Evolutionary conservation across 2,329 filamentous ascomycete genomes (phyloP), one percentile per base, ranked within the genome.

Genomic region (Sporothrix pallida): DNA sequence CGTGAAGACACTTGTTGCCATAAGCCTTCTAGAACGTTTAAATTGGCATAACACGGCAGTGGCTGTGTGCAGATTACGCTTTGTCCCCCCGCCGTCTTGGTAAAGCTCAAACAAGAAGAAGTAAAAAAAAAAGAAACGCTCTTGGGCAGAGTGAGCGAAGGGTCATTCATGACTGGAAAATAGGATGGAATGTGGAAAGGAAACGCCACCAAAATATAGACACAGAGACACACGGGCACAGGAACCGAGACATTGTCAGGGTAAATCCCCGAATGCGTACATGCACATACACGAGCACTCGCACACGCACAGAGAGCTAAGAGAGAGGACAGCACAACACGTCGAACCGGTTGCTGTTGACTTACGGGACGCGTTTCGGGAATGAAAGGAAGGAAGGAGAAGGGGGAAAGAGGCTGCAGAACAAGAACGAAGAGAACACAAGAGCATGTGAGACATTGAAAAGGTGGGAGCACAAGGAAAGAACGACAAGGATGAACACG

Each of bases 401-500:
- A 37, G 31, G 31, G 31, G 31, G 7, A 37, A 52, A 31, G n/a
- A 50, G 20, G 15, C 13, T 69, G 26, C 65, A 52, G 65, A 31
- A 67, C 13, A 9, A 54, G 12, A 9, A 54, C 6, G 23, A 31
- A 42, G 20, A 20, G 13, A 37, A 54, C 54, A 15, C 6, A 12
- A n/a, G 8, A 50, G 46, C 42, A 42, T 42, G 67, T 69, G 9
- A 69, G 26, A 56, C 67, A 69, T 20, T 20, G 15, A 68, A 54
- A 69, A 31, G 67, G 17, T 54, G 63, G 58, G 20, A 60, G 50
- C 62, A 72, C 71, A 67, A 44, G 31, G 31, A 63, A 58, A 58
- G 26, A 31, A 10, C 17, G 37, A 26, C 72, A 73, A 62, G 72
- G 56, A 56, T 65, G 48, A 73, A 73, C 72, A 73, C 72, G 72